Evolutionary conservation across 2,329 filamentous ascomycete genomes (phyloP).

Genomic region (Trichoderma atroviride): DNA sequence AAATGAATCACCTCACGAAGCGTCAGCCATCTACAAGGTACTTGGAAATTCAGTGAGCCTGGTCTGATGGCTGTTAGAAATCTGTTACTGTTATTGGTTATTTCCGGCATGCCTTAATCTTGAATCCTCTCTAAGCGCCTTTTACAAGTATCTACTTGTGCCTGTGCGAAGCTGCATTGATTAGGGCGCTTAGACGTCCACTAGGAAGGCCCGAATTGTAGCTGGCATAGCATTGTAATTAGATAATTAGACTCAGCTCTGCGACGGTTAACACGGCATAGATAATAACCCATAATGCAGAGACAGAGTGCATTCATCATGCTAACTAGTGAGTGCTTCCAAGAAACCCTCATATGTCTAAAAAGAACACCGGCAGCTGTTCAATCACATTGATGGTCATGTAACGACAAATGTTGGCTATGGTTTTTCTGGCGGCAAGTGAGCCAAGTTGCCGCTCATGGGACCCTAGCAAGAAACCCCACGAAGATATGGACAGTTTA

Average conservation of each 20-base stretch:
- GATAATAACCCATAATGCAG: not conserved
- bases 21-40: not conserved
- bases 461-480: slow-evolving; percentile 9
- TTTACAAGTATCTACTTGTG: not conserved
- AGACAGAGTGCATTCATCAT: not conserved
- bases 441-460: not conserved
- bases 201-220: slow-evolving; percentile 13
- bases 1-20: not conserved
- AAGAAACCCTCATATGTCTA: not conserved
- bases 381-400: not conserved
- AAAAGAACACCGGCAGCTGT: not conserved
- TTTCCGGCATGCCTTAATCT: not conserved
- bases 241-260: not conserved
- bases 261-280: not conserved
- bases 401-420: slow-evolving; percentile 4
- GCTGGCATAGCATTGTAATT: slow-evolving; percentile 12
- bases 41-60: not conserved
- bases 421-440: not conserved
- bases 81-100: not conserved
- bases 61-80: not conserved
- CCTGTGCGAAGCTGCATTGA: not conserved
- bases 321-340: not conserved
- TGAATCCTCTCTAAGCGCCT: not conserved
- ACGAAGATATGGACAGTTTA: not conserved
- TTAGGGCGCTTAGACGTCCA: slow-evolving; percentile 4